Percentiles rank a stretch among this genome's conserved stretches.
Conservation (phyloP, 768 basidiomycete species). For the Kondoa subrosea region DNA sequence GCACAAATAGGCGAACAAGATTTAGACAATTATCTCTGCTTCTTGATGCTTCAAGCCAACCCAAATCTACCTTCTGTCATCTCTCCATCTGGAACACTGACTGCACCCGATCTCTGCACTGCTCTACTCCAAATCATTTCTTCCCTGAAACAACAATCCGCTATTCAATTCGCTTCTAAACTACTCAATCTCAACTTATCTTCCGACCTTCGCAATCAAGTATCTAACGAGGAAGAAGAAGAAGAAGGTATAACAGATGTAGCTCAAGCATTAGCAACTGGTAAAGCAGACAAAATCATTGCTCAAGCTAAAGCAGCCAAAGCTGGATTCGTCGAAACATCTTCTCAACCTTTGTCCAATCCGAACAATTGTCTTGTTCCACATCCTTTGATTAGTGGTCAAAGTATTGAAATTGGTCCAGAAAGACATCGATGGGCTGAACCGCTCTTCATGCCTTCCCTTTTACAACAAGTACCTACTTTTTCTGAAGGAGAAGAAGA, state of each 20-base stretch:
- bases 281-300: conserved; percentile 77
- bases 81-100: conserved; percentile 48
- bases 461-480: conserved; percentile 33
- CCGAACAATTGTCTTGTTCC: conserved; percentile 63
- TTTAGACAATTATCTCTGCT: conserved; percentile 59
- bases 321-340: conserved; percentile 30
- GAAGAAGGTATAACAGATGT: conserved; percentile 81
- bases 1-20: conserved; percentile 51
- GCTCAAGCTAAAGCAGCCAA: conserved; percentile 69
- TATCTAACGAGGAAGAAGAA: conserved; percentile 35
- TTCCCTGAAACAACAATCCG: conserved; percentile 21
- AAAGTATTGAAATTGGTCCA: conserved; percentile 54
- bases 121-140: conserved; percentile 32
- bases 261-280: conserved; percentile 72
- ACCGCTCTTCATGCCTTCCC: conserved; percentile 58
- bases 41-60: conserved; percentile 49
- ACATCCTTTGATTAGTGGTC: conserved; percentile 51
- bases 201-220: neutral
- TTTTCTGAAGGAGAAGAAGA: too few species aligned
- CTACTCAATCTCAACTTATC: neutral
- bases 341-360: conserved; percentile 46
- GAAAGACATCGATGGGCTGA: conserved; percentile 83
- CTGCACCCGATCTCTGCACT: conserved; percentile 49
- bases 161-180: conserved; percentile 18
- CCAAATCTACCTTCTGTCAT: conserved; percentile 43